Evolutionary conservation across 129 eudicot species (phyloP), one percentile per base, ranked within the genome.

Genomic region (Oenanthe sinensis): DNA sequence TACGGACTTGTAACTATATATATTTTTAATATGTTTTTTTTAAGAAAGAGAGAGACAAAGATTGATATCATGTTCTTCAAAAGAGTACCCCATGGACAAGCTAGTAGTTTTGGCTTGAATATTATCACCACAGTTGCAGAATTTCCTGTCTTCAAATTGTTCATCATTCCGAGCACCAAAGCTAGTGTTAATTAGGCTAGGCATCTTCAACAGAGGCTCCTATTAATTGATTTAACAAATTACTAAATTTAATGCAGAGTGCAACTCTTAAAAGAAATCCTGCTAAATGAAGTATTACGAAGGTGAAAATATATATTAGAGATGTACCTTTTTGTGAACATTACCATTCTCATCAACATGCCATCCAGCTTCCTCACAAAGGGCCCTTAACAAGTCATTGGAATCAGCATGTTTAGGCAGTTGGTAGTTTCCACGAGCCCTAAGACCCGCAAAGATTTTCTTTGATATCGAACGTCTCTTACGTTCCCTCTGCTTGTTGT

Each of bases 331-430:
- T 49, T 52, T 82, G 68, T 36, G 77, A 54, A 82, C 71, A 4
- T 88, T 80, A 8, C 91, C 91, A 48, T 87, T 88, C 12, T 85
- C 88, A 24, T 85, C 86, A 70, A 87, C 91, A 68, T 70, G 85
- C 91, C 88, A 87, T 1, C 91, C 91, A 36, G 91, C 91, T 65
- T 87, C 88, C 68, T 78, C 49, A 76, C 91, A 87, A 8, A 87
- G 86, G 8, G 91, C 91, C 68, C 17, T 87, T 36, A 87, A 79
- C 46, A 87, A 52, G 26, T 82, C 85, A 77, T 87, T 87, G 5
- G 72, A 60, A 75, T 85, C 91, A 3, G 88, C 81, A 62, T 87
- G 84, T 78, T 82, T 87, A 24, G 91, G 86, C 17, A 87, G 86
- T 4, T 78, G 39, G 81, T 79, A 87, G 77, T 82, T 80, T 17